Percentiles rank a stretch among this genome's conserved stretches.
These are phyloP conservation scores for Candida germanica DNA, from an alignment of 805 yeast genomes.

Conservation along the genomic window DNA sequence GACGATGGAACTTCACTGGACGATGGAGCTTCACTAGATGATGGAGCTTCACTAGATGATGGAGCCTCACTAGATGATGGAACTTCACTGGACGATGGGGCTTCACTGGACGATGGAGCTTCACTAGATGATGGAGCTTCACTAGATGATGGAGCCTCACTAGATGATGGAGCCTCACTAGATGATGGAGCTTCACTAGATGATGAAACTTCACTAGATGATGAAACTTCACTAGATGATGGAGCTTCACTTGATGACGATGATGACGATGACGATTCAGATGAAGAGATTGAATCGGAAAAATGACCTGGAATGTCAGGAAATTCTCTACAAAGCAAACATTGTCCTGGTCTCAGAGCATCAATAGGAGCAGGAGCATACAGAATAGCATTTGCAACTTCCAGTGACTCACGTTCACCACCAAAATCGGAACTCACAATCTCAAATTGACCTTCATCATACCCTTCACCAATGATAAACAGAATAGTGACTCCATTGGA, in stretches of 20 bases:
- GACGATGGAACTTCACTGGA: constrained; percentile 1
- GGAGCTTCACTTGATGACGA: not conserved
- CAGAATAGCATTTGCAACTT: constrained; percentile 8
- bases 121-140: not conserved
- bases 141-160: constrained; percentile 3
- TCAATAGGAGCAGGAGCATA: constrained; percentile 13
- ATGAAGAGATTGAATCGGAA: not conserved
- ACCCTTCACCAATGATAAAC: constrained; percentile 7
- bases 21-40: constrained; percentile 4
- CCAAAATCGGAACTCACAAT: constrained; percentile 2
- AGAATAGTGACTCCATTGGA: not conserved
- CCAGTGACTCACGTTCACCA: constrained; percentile 5
- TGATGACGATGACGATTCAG: not conserved
- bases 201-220: not conserved
- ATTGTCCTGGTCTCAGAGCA: constrained; percentile 11
- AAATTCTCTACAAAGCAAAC: constrained; percentile 13
- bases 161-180: constrained; percentile 3
- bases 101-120: constrained; percentile 2
- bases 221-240: not conserved
- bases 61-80: constrained; percentile 1
- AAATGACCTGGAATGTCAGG: constrained; percentile 13
- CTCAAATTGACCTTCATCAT: constrained; percentile 1
- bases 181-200: not conserved
- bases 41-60: not conserved
- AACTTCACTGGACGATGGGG: constrained; percentile 1